Conservation (phyloP, 169 alveolate species). For the Hepatocystis sp. region DNA sequence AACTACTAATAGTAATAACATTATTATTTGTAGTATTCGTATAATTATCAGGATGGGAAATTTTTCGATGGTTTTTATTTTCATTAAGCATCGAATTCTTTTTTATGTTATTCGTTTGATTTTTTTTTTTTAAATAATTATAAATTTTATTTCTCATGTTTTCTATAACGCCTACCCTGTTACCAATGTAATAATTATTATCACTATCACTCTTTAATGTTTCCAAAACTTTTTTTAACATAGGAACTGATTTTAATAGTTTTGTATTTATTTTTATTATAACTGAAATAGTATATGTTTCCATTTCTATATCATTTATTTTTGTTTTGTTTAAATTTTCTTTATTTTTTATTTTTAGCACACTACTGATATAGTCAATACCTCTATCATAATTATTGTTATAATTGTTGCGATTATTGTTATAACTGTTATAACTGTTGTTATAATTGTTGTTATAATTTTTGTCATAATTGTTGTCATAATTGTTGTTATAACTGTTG, state of each 20-base stretch:
- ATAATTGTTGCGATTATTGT: no score
- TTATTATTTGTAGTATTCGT: no score
- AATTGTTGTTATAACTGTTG: no score
- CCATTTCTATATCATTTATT: slow-evolving; percentile 69
- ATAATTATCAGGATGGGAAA: no score
- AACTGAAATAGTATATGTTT: slow-evolving; percentile 55
- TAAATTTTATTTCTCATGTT: slow-evolving; percentile 28
- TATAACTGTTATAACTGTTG: no score
- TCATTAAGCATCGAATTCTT: no score
- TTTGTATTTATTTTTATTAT: slow-evolving; percentile 26
- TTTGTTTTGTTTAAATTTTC: background rate
- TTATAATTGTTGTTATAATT: no score
- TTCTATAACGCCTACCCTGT: slow-evolving; percentile 62
- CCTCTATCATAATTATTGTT: no score
- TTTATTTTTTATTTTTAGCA: background rate
- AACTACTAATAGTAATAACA: no score
- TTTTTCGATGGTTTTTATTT: no score
- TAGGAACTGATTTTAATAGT: slow-evolving; percentile 35
- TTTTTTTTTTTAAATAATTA: background rate
- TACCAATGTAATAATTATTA: slow-evolving; percentile 27
- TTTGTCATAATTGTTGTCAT: no score
- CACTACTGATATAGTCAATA: no score
- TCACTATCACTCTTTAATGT: slow-evolving; percentile 1
- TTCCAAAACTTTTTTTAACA: slow-evolving; percentile 34
- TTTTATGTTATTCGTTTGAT: background rate